Conservation (phyloP, 2,329 filamentous ascomycete species). For the Verticillium longisporum region DNA sequence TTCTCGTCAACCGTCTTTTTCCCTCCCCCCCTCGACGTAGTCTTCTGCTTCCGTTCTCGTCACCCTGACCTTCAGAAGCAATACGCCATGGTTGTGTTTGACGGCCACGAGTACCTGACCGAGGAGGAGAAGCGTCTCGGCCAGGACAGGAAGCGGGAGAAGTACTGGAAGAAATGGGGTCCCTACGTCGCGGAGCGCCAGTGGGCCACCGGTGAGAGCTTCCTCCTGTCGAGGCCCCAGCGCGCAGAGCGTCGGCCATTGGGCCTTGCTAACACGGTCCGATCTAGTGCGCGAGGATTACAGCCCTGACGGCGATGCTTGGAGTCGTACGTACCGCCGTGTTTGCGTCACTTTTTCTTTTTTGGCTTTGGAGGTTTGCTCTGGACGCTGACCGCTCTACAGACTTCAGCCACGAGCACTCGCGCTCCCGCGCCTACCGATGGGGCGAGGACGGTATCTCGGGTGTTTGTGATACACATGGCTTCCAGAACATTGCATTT, state of each 20-base stretch:
- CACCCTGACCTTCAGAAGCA: neutral
- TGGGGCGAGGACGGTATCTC: slow-evolving; percentile 98
- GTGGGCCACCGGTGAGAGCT: slow-evolving; percentile 79
- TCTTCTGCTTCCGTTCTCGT: neutral
- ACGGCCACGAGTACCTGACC: slow-evolving; percentile 79
- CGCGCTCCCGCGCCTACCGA: slow-evolving; percentile 79
- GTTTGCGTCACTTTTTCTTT: neutral
- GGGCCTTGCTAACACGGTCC: slow-evolving; percentile 15
- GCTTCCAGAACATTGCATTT: slow-evolving; percentile 87
- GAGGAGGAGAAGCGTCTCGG: slow-evolving; percentile 86
- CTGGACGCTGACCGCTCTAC: slow-evolving; percentile 9
- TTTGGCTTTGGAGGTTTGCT: neutral
- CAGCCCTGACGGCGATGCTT: slow-evolving; percentile 81
- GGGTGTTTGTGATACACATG: slow-evolving; percentile 86
- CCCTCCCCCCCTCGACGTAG: neutral
- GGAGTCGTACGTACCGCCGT: slow-evolving; percentile 67
- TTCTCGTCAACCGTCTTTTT: neutral
- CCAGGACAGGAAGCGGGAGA: slow-evolving; percentile 73
- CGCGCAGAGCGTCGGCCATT: neutral
- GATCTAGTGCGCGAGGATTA: slow-evolving; percentile 82
- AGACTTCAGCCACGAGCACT: slow-evolving; percentile 94
- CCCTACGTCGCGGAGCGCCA: slow-evolving; percentile 90
- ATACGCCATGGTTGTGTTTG: slow-evolving; percentile 73
- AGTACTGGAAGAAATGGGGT: slow-evolving; percentile 99
- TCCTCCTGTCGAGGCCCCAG: slow-evolving; percentile 5